Evolutionary conservation across 1,139 yeast species (phyloP), one percentile per base, ranked within the genome.

Genomic region (Suhomyces wounanorum): DNA sequence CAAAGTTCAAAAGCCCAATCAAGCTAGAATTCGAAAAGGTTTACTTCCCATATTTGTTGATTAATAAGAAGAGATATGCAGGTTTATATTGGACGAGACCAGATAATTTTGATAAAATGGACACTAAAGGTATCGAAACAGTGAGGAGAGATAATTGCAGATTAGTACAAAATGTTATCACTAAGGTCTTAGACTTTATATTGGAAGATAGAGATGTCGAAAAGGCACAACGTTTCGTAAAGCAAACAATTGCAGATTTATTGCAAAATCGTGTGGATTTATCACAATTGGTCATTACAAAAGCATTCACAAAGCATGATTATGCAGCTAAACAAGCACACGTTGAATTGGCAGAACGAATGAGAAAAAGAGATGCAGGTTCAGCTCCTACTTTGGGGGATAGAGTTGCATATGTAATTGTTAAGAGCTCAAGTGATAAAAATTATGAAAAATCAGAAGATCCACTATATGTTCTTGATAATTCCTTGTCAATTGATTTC

Each of bases 81-180:
- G 99, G 99, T 0, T 75, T 95, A 48, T 94, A 86, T 65, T 95
- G 99, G 99, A 94, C 99, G 0, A 82, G 82, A 44, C 88, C 97
- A 0, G 83, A 89, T 13, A 90, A 89, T 57, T 89, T 83, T 63
- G 99, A 95, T 67, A 95, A 94, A 69, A 87, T 95, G 94, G 99
- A 95, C 67, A 95, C 98, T 31, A 95, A 95, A 65, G 99, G 99
- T 69, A 88, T 95, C 56, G 99, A 96, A 63, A 94, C 99, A 0
- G 99, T 95, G 42, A 84, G 99, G 68, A 85, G 99, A 75, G 99
- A 95, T 65, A 95, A 96, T 60, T 95, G 99, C 69, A 82, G 96
- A 44, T 75, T 95, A 56, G 99, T 95, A 2, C 97, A 92, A 59
- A 87, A 89, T 62, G 98, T 95, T 28, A 89, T 95, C 68, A 96